A percentile compares a stretch with the other conserved stretches of the same genome.
phyloP scores from a whole-genome alignment of 768 basidiomycete genomes.

The Tulasnella sp. region DNA sequence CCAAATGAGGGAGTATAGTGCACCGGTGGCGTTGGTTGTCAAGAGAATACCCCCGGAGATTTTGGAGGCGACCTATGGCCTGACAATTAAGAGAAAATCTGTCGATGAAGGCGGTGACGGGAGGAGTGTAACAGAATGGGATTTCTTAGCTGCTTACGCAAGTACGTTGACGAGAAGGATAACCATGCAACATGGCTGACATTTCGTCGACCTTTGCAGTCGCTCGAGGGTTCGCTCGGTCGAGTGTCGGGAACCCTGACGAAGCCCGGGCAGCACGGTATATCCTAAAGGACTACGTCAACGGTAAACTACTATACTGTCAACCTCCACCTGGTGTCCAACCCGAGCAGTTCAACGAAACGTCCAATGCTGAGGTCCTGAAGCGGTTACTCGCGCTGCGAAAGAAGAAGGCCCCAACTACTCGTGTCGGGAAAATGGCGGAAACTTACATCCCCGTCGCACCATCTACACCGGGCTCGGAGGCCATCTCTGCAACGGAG shows the following conservation, averaged over 20 bases:
- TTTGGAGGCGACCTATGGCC: conserved; percentile 88
- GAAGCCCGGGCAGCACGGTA: conserved; percentile 92
- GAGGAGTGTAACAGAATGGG: conserved; percentile 62
- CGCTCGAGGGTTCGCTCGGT: conserved; percentile 87
- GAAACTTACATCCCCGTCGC: conserved; percentile 68
- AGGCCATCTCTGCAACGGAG: conserved; percentile 36
- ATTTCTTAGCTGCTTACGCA: conserved; percentile 87
- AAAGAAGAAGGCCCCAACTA: conserved; percentile 89
- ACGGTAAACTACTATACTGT: conserved; percentile 87
- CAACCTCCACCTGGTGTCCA: conserved; percentile 72
- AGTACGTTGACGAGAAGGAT: conserved; percentile 58
- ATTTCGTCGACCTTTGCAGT: conserved; percentile 56
- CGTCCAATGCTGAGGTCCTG: conserved; percentile 65
- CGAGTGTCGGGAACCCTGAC: conserved; percentile 96
- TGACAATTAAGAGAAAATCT: conserved; percentile 65
- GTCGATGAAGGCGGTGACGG: conserved; percentile 87
- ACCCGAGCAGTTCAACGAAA: conserved; percentile 72
- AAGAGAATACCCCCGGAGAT: conserved; percentile 79
- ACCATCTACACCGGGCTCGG: conserved; percentile 32
- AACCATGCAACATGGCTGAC: conserved; percentile 17
- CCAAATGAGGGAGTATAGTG: conserved; percentile 92
- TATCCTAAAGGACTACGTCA: conserved; percentile 96
- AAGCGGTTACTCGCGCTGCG: conserved; percentile 56
- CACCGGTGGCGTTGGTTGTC: conserved; percentile 75
- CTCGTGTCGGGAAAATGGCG: conserved; percentile 80